Conservation (phyloP, 345 rosid genomes). For the Gynandropsis gynandra region DNA sequence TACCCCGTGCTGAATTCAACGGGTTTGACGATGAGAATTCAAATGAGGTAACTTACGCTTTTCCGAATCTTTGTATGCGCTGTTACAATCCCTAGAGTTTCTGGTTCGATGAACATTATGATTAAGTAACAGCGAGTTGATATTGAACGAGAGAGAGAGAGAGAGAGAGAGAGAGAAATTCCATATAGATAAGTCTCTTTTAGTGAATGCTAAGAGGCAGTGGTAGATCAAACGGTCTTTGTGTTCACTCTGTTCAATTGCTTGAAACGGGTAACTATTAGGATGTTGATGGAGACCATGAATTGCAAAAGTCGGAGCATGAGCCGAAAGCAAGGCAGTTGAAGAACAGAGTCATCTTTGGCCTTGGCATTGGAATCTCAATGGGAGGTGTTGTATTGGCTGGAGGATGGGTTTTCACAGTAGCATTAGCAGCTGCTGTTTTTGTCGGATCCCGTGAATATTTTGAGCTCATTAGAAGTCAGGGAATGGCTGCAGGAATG, state of each 20-base stretch:
- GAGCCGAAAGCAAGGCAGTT: slow-evolving; percentile 45
- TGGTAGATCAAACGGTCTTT: neutral
- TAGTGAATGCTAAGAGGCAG: neutral
- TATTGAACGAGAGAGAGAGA: neutral
- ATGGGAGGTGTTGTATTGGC: slow-evolving; percentile 73
- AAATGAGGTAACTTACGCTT: slow-evolving; percentile 33
- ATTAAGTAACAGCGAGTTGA: neutral
- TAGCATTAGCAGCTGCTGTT: slow-evolving; percentile 54
- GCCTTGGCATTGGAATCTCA: slow-evolving; percentile 68
- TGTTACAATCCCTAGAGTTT: neutral
- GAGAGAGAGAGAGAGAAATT: neutral
- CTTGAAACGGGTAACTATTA: slow-evolving; percentile 29
- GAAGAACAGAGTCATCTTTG: slow-evolving; percentile 63
- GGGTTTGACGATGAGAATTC: slow-evolving; percentile 33
- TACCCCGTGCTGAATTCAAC: slow-evolving; percentile 44
- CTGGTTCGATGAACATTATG: too few relatives aligned
- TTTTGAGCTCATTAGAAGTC: slow-evolving; percentile 78
- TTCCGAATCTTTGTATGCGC: neutral
- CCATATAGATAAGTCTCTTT: neutral
- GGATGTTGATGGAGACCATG: slow-evolving; percentile 36
- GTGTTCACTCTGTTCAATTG: slow-evolving; percentile 1
- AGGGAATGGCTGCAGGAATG: slow-evolving; percentile 83
- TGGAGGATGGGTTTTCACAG: slow-evolving; percentile 81
- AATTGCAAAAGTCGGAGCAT: slow-evolving; percentile 25
- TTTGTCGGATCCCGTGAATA: slow-evolving; percentile 75